Evolutionary conservation across 2,329 filamentous ascomycete genomes (phyloP).

Genomic region (Hymenoscyphus albidus): DNA sequence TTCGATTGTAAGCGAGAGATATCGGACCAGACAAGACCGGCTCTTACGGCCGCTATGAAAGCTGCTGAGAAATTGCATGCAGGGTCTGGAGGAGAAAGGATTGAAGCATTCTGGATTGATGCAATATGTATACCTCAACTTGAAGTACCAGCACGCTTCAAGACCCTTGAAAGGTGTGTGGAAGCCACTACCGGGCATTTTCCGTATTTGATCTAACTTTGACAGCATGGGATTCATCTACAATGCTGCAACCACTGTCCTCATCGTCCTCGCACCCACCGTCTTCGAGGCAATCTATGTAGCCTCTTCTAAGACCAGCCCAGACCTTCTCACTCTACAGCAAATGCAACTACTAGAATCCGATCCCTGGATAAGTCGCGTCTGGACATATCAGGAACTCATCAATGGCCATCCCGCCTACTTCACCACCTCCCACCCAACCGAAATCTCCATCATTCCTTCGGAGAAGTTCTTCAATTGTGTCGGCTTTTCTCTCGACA

Average conservation of each 20-base stretch:
- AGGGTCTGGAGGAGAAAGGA: neutral
- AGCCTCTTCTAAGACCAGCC: neutral
- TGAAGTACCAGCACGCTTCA: constrained; percentile 12
- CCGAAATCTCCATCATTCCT: neutral
- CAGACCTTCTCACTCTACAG: neutral
- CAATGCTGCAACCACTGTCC: neutral
- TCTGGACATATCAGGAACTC: neutral
- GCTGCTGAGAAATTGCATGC: constrained; percentile 9
- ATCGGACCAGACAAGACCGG: constrained; percentile 19
- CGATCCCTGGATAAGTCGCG: neutral
- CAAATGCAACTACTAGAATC: neutral
- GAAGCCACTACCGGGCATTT: neutral
- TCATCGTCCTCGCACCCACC: neutral
- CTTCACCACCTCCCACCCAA: neutral
- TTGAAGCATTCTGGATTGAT: constrained; percentile 23
- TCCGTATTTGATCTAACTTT: neutral
- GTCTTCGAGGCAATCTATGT: neutral
- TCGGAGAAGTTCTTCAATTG: neutral
- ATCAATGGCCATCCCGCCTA: neutral
- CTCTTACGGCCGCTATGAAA: constrained; percentile 18
- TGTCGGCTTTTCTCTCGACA: neutral
- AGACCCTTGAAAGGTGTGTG: constrained; percentile 20
- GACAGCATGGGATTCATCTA: neutral
- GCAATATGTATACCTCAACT: constrained; percentile 21
- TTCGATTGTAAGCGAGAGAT: constrained; percentile 20